Base-by-base conservation (phyloP, 2,329 filamentous ascomycete genomes). In the Leptographium procerum region DNA sequence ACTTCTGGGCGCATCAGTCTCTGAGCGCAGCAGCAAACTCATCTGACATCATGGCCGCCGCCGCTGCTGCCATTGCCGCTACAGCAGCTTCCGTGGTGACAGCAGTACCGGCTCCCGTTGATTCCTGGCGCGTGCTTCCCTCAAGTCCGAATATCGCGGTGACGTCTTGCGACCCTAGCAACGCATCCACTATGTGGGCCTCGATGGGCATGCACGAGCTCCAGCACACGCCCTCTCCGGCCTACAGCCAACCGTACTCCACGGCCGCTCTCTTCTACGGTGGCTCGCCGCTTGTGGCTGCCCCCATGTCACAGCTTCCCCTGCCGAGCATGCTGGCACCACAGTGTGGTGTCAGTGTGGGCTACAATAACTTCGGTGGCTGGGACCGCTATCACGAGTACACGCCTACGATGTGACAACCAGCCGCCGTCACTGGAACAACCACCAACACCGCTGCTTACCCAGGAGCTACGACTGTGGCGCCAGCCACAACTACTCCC, bases 331-430 rank as follows among this genome's bases (percentile, higher is more conserved):
- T 91, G 82, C 77, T 96, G 61, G 82, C 88, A 66, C 85, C 87
- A 26, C 55, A 43, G 61, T 97, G 92, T 73, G 89, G 90, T 66
- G 83, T 91, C 60, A 86, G 86, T 69, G 78, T 85, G 61, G 86
- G 85, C 61, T 91, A 88, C 75, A 81, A 83, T 65, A 81, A 85
- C 64, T 95, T 95, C 70, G 89, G 87, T 70, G 89, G 88, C 66
- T 96, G 90, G 89, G 89, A 89, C 71, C 81, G 87, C 66, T 90
- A 88, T 70, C 87, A 88, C 69, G 89, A 92, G 72, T 95, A 91
- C 71, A 81, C 89, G 65, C 86, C 89, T 63, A 91, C 87, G 64
- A 95, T 95, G 78, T 96, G 88, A 88, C 79, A 82, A 83, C 73
- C 79, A 83, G 68, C 73, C 70, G 69, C 74, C 63, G 71, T 70